Conservation (phyloP, 345 rosid species). For the Salix purpurea region DNA sequence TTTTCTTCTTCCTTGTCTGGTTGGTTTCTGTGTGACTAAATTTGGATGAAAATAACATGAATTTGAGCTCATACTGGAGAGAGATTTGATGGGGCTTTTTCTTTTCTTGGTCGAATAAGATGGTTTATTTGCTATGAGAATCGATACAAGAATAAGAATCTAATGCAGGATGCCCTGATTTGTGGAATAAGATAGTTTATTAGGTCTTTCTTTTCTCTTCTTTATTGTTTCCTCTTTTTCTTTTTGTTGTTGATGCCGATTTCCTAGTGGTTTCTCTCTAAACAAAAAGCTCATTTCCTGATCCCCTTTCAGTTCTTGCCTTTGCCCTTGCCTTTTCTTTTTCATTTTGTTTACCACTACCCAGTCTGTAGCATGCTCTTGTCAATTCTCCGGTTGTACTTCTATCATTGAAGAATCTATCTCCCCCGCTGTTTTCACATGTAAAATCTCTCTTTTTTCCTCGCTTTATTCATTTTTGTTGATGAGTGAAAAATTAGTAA, state of each 20-base stretch:
- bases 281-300: conserved; percentile 21
- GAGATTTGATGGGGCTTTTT: not conserved
- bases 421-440: not conserved
- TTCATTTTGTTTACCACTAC: not conserved
- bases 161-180: not conserved
- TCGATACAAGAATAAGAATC: conserved; percentile 13
- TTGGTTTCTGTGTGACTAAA: not conserved
- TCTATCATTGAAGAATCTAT: conserved; percentile 2
- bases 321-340: conserved; percentile 13
- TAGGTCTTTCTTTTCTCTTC: not conserved
- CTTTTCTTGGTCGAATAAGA: not conserved
- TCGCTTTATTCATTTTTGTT: no score
- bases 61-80: not conserved
- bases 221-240: not conserved
- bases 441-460: not conserved
- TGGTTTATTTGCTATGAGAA: not conserved
- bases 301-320: conserved; percentile 13
- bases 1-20: not conserved
- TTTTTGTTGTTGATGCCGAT: conserved; percentile 16
- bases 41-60: not conserved
- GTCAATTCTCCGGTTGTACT: conserved; percentile 15
- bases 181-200: not conserved
- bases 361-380: not conserved
- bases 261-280: conserved; percentile 9
- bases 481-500: not conserved